phyloP scores from a whole-genome alignment of 768 basidiomycete species.

The Lactarius tabidus region DNA sequence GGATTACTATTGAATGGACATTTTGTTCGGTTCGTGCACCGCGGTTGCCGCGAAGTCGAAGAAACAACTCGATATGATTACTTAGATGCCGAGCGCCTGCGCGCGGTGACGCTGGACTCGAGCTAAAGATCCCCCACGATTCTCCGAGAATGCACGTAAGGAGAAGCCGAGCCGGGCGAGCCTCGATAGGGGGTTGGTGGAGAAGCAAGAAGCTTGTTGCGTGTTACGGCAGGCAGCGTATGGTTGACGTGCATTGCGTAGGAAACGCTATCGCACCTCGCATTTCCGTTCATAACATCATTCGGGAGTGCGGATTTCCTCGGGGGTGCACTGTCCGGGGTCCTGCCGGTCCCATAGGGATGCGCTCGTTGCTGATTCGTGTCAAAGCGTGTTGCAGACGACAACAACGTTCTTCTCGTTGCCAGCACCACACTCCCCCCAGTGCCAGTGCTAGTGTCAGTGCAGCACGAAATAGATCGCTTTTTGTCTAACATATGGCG shows the following conservation, averaged over 20 bases:
- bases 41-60: constrained; percentile 6
- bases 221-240: constrained; percentile 9
- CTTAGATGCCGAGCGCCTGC: background rate
- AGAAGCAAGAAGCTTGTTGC: background rate
- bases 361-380: background rate
- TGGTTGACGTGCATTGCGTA: background rate
- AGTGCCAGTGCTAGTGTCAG: no score
- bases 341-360: background rate
- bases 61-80: background rate
- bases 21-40: background rate
- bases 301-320: background rate
- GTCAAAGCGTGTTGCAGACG: constrained; percentile 3
- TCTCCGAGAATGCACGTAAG: background rate
- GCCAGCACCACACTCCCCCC: background rate
- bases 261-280: background rate
- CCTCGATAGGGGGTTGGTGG: background rate
- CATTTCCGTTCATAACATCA: background rate
- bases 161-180: background rate
- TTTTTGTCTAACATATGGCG: background rate
- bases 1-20: background rate
- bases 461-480: constrained; percentile 2
- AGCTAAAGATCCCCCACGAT: background rate
- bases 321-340: constrained; percentile 6
- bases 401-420: constrained; percentile 13
- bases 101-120: background rate